Percentiles rank a stretch among this genome's conserved stretches.
Conservation (phyloP, 2,329 filamentous ascomycete species). For the Xylaria multiplex region DNA sequence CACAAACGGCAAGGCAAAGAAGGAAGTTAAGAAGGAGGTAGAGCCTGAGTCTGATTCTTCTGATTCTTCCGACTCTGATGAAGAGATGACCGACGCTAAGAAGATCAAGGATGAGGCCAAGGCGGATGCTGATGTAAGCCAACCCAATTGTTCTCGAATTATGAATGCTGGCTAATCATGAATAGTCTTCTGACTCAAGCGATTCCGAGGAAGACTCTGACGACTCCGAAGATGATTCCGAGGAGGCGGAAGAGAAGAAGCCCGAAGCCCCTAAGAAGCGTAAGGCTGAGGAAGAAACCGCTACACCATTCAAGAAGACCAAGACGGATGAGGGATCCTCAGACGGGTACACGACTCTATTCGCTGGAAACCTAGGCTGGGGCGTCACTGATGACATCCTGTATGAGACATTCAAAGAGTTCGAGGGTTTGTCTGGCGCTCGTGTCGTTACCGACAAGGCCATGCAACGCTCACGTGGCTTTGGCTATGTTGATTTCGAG, state of each 20-base stretch:
- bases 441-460: constrained; percentile 87
- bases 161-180: constrained; percentile 24
- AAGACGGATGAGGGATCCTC: constrained; percentile 50
- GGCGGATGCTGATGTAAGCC: constrained; percentile 48
- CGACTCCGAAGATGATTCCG: constrained; percentile 46
- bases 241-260: constrained; percentile 47
- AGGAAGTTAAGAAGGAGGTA: constrained; percentile 49
- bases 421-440: constrained; percentile 75
- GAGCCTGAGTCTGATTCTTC: constrained; percentile 49
- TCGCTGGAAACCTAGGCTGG: constrained; percentile 92
- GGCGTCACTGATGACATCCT: constrained; percentile 87
- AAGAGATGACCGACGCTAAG: constrained; percentile 43
- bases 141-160: background rate
- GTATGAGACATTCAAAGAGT: constrained; percentile 81
- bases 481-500: constrained; percentile 91
- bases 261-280: constrained; percentile 53
- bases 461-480: constrained; percentile 85
- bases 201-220: constrained; percentile 37
- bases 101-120: constrained; percentile 44
- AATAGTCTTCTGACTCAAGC: constrained; percentile 34
- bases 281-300: constrained; percentile 52
- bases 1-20: constrained; percentile 49
- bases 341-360: constrained; percentile 74
- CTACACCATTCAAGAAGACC: constrained; percentile 37
- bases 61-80: constrained; percentile 51